Percentiles rank a stretch among this genome's conserved stretches.
These are phyloP conservation scores for Parasitella parasitica DNA, from an alignment of 371 early-diverging fungal genomes.

Conservation along the genomic window DNA sequence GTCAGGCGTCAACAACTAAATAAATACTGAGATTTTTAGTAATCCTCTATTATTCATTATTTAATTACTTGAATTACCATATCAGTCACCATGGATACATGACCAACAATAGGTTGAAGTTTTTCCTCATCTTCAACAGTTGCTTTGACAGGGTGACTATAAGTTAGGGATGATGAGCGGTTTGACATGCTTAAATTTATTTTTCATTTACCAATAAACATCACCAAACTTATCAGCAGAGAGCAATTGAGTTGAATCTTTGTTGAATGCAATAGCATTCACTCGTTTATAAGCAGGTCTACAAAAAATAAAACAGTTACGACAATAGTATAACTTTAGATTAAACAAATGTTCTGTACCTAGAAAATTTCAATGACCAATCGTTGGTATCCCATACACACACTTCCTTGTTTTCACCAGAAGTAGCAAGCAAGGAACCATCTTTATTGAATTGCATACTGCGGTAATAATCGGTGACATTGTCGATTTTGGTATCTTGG, in stretches of 20 bases:
- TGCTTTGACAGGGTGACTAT: constrained; percentile 37
- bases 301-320: constrained; percentile 4
- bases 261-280: constrained; percentile 68
- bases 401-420: constrained; percentile 74
- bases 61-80: constrained; percentile 62
- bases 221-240: constrained; percentile 97
- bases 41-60: no score
- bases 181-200: not conserved
- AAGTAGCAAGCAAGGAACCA: constrained; percentile 60
- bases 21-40: no score
- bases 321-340: no score
- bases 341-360: constrained; percentile 28
- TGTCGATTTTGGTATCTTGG: constrained; percentile 32
- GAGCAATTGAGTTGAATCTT: constrained; percentile 57
- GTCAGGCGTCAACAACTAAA: constrained; percentile 51
- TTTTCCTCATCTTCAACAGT: constrained; percentile 39
- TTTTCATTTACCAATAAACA: constrained; percentile 69
- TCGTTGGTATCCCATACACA: constrained; percentile 65
- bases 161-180: no score
- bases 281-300: constrained; percentile 66
- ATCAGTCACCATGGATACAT: constrained; percentile 92
- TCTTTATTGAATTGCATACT: constrained; percentile 59
- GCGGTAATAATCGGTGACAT: constrained; percentile 47
- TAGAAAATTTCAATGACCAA: constrained; percentile 57
- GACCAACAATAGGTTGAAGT: constrained; percentile 78